Percentiles rank a stretch among this genome's conserved stretches.
phyloP scores from a whole-genome alignment of 1,284 basidiomycete genomes.

The Cryptococcus sp. region DNA sequence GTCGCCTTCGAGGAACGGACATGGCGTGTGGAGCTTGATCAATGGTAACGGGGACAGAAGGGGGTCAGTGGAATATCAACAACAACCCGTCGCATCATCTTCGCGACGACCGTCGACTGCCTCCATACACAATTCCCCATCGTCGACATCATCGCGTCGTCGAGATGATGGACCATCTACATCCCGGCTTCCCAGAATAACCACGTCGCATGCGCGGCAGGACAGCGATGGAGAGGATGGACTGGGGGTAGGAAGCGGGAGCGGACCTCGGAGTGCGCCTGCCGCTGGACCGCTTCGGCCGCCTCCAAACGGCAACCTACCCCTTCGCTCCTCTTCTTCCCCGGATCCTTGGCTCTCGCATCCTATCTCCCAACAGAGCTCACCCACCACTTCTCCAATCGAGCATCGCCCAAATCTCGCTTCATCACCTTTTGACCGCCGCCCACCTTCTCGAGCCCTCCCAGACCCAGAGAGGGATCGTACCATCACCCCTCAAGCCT shows the following conservation, averaged over 20 bases:
- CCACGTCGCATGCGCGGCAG: conserved; percentile 22
- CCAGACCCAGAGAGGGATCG: conserved; percentile 10
- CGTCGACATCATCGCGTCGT: conserved; percentile 30
- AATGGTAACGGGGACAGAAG: too few relatives aligned
- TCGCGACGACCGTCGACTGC: conserved; percentile 27
- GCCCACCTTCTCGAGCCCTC: conserved; percentile 2
- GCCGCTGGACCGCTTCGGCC: conserved; percentile 16
- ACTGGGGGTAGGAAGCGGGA: not conserved
- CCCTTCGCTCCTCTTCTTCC: conserved; percentile 41
- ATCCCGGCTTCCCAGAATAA: conserved; percentile 28
- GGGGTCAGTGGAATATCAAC: too few relatives aligned
- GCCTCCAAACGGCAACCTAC: conserved; percentile 18
- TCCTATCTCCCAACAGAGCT: conserved; percentile 15
- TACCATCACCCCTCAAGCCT: conserved; percentile 17
- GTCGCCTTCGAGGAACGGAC: too few relatives aligned
- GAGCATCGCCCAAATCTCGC: conserved; percentile 26
- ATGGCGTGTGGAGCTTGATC: too few relatives aligned
- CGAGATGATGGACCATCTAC: conserved; percentile 5
- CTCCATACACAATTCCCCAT: conserved; percentile 31
- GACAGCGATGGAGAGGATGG: conserved; percentile 9
- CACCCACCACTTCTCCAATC: conserved; percentile 33
- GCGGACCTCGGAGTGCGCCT: conserved; percentile 35
- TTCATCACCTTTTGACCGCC: conserved; percentile 3
- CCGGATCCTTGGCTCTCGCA: conserved; percentile 34
- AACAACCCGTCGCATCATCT: conserved; percentile 1